Base-by-base conservation (phyloP, 2,329 filamentous ascomycete genomes). In the Graphiopsis chlorocephala region DNA sequence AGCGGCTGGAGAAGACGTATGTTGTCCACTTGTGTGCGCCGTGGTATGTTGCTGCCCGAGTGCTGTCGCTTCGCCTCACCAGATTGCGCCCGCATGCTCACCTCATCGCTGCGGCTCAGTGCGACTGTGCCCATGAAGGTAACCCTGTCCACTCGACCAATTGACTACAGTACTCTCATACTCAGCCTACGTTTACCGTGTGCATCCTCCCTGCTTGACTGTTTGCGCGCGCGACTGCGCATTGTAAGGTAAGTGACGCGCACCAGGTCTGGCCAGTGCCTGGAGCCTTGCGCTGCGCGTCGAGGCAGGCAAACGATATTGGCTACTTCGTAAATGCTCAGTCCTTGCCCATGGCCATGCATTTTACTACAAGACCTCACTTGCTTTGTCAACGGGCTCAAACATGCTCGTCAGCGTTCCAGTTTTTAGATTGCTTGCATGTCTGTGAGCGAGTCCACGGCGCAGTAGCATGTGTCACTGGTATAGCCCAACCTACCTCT, bases 1-100 rank as follows among this genome's bases (percentile, higher is more conserved):
- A n/a, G 45, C 15, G 45, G 26, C 45, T 61, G 58, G 58, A 61
- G 58, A 61, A 61, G 58, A 28, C 45, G 20, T 26, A 23, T 50
- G 4, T 23, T 50, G 12, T 50, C 4, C n/a, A 17, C 8, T 11
- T 45, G 38, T 1, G 7, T 7, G 38, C 23, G 38, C 23, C 2
- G n/a, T 45, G 35, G 17, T n/a, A 11, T n/a, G 17, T n/a, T n/a
- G 15, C 17, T 10, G 35, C 17, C 5, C n/a, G 38, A 20, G 8
- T 45, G 38, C n/a, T 20, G 38, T 4, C n/a, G 38, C 38, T 6
- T 7, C 4, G 38, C 3, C n/a, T 11, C 8, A 11, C n/a, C 10
- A 45, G 2, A 45, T 45, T 45, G 38, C 38, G 38, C 38, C 38
- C 38, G 38, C 38, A 45, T 12, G n/a, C 10, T 20, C 38, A 45